Conservation (phyloP, 2,329 filamentous ascomycete genomes). For the Knufia petricola region DNA sequence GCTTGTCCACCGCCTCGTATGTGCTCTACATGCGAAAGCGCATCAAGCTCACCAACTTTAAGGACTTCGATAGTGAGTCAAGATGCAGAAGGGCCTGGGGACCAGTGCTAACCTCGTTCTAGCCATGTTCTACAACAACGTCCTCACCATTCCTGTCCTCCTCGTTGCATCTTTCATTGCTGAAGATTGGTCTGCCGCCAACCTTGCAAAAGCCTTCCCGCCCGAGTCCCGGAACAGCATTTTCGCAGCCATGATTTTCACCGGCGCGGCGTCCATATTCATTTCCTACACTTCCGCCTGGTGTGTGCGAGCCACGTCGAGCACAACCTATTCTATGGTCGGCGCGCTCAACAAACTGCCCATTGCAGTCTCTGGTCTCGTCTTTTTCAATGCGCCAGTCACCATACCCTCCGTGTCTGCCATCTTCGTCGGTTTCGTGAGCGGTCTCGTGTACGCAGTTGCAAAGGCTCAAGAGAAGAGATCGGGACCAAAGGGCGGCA, state of each 20-base stretch:
- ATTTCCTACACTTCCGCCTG: constrained; percentile 99
- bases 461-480: constrained; percentile 74
- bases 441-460: constrained; percentile 80
- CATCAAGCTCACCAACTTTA: constrained; percentile 99
- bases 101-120: constrained; percentile 26
- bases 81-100: background rate
- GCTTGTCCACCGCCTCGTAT: constrained; percentile 85
- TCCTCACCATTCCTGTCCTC: constrained; percentile 89
- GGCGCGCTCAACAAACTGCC: constrained; percentile 96
- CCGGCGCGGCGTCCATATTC: constrained; percentile 84
- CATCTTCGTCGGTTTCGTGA: constrained; percentile 83
- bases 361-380: constrained; percentile 78
- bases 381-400: constrained; percentile 93
- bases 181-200: constrained; percentile 85
- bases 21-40: constrained; percentile 92
- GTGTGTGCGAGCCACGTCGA: constrained; percentile 95
- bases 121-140: constrained; percentile 99
- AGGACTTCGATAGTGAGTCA: constrained; percentile 93
- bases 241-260: constrained; percentile 83
- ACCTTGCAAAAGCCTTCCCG: constrained; percentile 83
- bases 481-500: constrained; percentile 49
- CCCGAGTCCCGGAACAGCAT: constrained; percentile 67
- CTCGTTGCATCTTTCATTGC: constrained; percentile 68
- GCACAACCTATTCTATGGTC: constrained; percentile 98
- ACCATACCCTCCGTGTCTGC: constrained; percentile 87